These are phyloP conservation scores for Vanilla planifolia DNA, from an alignment of 106 monocot genomes.

Conservation along the genomic window DNA sequence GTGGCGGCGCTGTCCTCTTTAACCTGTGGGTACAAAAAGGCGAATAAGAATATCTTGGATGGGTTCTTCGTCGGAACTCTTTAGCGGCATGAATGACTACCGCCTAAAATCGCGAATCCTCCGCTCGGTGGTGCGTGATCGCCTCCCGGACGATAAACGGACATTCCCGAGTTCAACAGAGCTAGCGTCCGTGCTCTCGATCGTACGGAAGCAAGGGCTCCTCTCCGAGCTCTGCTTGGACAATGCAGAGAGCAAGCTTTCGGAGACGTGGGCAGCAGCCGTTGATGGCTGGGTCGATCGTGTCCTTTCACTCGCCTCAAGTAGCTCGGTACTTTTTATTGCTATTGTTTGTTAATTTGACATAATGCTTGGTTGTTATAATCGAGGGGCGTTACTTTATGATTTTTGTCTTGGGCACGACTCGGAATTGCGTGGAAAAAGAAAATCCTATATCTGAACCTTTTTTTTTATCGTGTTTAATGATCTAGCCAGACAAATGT, in stretches of 20 bases:
- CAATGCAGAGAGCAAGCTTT: slow-evolving; percentile 20
- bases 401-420: not conserved
- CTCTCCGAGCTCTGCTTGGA: slow-evolving; percentile 29
- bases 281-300: slow-evolving; percentile 76
- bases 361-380: not conserved
- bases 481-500: slow-evolving; percentile 67
- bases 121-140: slow-evolving; percentile 39
- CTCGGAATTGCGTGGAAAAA: too few relatives aligned
- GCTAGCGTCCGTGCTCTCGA: slow-evolving; percentile 32
- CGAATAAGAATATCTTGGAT: too few relatives aligned
- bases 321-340: slow-evolving; percentile 33
- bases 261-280: slow-evolving; percentile 51
- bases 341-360: not conserved
- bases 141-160: slow-evolving; percentile 43
- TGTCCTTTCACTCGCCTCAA: slow-evolving; percentile 30
- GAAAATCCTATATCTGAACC: not conserved
- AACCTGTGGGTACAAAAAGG: too few relatives aligned
- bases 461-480: not conserved
- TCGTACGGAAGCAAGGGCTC: slow-evolving; percentile 48
- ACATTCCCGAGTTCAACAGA: slow-evolving; percentile 26
- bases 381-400: not conserved
- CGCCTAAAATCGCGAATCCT: slow-evolving; percentile 46
- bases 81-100: slow-evolving; percentile 34
- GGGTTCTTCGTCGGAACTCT: slow-evolving; percentile 16
- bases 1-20: too few relatives aligned